These are phyloP conservation scores for Mycosarcoma mackinlayi DNA, from an alignment of 1,284 basidiomycete species.

Conservation along the genomic window DNA sequence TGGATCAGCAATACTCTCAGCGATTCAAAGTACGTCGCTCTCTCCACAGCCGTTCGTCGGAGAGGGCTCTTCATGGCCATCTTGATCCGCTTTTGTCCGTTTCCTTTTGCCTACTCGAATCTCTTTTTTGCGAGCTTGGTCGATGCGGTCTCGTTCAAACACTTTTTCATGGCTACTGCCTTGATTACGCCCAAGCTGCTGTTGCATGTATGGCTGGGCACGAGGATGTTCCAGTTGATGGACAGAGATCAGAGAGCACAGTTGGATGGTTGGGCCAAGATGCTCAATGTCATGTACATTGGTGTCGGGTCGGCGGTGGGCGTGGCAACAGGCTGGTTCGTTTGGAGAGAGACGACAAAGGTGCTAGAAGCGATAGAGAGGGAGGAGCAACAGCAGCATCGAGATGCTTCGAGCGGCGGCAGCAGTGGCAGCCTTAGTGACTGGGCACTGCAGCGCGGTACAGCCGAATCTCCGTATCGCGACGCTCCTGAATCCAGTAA, in stretches of 20 bases:
- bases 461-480: not conserved
- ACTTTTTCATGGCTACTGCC: constrained; percentile 58
- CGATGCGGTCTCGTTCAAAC: constrained; percentile 43
- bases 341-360: constrained; percentile 39
- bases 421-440: too few relatives aligned
- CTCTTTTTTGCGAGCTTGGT: constrained; percentile 47
- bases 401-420: not conserved
- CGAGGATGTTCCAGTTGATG: constrained; percentile 58
- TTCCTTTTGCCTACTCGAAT: constrained; percentile 59
- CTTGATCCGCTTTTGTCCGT: constrained; percentile 62
- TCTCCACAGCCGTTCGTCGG: constrained; percentile 54
- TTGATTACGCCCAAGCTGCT: constrained; percentile 63
- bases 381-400: constrained; percentile 6
- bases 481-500: constrained; percentile 8
- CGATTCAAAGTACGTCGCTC: constrained; percentile 53
- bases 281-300: constrained; percentile 51
- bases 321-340: constrained; percentile 40
- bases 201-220: constrained; percentile 63
- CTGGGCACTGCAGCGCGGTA: not conserved
- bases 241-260: constrained; percentile 45
- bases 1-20: constrained; percentile 35
- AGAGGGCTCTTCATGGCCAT: constrained; percentile 56
- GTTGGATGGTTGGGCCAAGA: constrained; percentile 38
- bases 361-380: constrained; percentile 25
- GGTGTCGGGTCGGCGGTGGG: constrained; percentile 29